A percentile compares a stretch with the other conserved stretches of the same genome.
Evolutionary conservation across 1,284 basidiomycete genomes (phyloP).

Genomic region (Exobasidium cylindrosporum): DNA sequence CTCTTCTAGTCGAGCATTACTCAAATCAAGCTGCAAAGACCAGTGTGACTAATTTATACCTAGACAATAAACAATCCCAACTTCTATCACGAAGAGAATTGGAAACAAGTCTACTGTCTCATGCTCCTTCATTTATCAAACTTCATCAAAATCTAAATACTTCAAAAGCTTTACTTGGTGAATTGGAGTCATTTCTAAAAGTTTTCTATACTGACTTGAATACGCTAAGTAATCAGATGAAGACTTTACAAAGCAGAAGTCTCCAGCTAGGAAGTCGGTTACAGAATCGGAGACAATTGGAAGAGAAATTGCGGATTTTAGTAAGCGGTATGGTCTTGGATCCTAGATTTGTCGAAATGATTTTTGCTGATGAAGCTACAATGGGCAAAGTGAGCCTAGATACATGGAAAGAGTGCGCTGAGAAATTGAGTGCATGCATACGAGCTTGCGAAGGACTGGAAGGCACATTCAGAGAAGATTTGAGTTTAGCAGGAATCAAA

Average conservation of each 20-base stretch:
- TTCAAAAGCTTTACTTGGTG: constrained; percentile 65
- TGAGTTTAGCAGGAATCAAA: neutral
- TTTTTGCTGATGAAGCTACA: constrained; percentile 79
- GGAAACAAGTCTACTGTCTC: constrained; percentile 14
- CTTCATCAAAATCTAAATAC: constrained; percentile 67
- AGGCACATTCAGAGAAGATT: neutral
- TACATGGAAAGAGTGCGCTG: neutral
- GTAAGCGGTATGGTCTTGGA: constrained; percentile 77
- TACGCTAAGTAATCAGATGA: constrained; percentile 89
- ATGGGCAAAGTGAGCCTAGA: constrained; percentile 45
- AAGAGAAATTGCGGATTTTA: constrained; percentile 77
- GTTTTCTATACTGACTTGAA: constrained; percentile 92
- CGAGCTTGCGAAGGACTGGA: neutral
- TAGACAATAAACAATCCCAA: neutral
- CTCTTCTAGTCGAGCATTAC: neutral
- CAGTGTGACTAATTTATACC: neutral
- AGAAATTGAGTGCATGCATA: neutral
- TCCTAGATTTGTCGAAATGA: constrained; percentile 71
- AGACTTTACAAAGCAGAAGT: constrained; percentile 82
- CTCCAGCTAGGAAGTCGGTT: constrained; percentile 82
- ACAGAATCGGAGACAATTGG: constrained; percentile 77
- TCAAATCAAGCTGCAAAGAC: neutral
- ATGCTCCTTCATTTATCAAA: constrained; percentile 21
- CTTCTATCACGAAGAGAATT: neutral
- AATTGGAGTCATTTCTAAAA: constrained; percentile 82